Percentiles rank a stretch among this genome's conserved stretches.
Evolutionary conservation across 164 flowering plant genomes (phyloP).

Genomic region (Hamamelis virginiana): DNA sequence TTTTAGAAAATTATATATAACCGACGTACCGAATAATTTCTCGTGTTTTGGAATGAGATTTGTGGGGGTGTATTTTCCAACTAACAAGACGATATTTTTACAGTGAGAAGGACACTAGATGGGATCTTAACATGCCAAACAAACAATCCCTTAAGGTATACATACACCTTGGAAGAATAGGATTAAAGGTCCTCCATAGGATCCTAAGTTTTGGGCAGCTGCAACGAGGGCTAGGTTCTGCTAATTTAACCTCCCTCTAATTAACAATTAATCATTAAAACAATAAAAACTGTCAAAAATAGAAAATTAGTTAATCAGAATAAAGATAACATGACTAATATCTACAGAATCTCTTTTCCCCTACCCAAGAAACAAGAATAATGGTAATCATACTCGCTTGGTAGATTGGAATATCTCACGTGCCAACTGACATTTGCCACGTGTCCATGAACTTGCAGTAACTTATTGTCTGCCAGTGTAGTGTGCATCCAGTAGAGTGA

Average conservation of each 20-base stretch:
- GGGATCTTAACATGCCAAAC: neutral
- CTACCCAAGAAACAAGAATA: constrained; percentile 21
- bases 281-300: neutral
- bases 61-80: too few species aligned
- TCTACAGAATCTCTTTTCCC: constrained; percentile 20
- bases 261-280: constrained; percentile 21
- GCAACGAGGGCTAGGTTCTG: constrained; percentile 12
- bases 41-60: too few species aligned
- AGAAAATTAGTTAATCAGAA: constrained; percentile 1
- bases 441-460: neutral
- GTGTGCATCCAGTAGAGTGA: too few species aligned
- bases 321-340: constrained; percentile 8
- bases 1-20: too few species aligned
- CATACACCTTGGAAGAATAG: neutral
- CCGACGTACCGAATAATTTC: too few species aligned
- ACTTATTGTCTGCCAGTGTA: constrained; percentile 3
- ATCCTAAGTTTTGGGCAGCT: constrained; percentile 22
- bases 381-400: neutral
- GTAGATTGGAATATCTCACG: neutral
- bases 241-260: constrained; percentile 1
- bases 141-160: neutral
- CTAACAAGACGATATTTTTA: neutral
- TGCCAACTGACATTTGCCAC: neutral
- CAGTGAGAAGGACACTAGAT: neutral
- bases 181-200: constrained; percentile 15